A percentile compares a stretch with the other conserved stretches of the same genome.
phyloP scores from a whole-genome alignment of 2,329 filamentous ascomycete species.

The Dactylellina leptospora region DNA sequence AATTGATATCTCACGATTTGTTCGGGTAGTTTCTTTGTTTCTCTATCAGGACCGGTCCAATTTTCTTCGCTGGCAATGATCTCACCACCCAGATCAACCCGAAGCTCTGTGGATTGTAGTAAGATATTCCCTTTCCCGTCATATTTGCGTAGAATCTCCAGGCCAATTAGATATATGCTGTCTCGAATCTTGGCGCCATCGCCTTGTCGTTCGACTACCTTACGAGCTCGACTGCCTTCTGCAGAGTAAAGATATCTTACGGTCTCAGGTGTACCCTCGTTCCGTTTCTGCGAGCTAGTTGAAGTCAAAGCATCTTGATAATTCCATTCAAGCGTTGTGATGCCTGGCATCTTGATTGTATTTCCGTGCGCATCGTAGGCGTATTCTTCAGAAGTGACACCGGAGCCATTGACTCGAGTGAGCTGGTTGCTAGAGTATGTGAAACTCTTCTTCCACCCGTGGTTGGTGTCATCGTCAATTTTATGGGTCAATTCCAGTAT shows the following conservation, averaged over 20 bases:
- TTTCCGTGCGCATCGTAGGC: slow-evolving; percentile 29
- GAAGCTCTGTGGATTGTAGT: background rate
- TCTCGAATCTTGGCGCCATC: background rate
- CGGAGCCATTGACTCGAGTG: background rate
- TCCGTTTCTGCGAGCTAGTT: slow-evolving; percentile 19
- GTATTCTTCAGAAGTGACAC: background rate
- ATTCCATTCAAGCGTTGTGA: slow-evolving; percentile 49
- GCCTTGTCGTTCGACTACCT: slow-evolving; percentile 46
- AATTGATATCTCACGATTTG: background rate
- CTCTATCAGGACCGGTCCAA: background rate
- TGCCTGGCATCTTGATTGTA: slow-evolving; percentile 46
- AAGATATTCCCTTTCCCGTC: background rate
- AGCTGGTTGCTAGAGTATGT: slow-evolving; percentile 3
- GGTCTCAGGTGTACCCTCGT: slow-evolving; percentile 40
- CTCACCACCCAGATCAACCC: background rate
- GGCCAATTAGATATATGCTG: background rate
- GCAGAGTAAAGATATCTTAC: slow-evolving; percentile 53
- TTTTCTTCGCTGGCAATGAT: background rate
- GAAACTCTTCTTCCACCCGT: background rate
- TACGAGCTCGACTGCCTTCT: slow-evolving; percentile 47
- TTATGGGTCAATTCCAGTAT: background rate
- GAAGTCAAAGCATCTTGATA: slow-evolving; percentile 36
- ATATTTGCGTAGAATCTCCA: background rate
- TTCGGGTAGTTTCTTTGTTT: background rate
- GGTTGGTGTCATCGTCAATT: background rate